Evolutionary conservation across 2,329 filamentous ascomycete genomes (phyloP).

Genomic region (Apiospora aurea): DNA sequence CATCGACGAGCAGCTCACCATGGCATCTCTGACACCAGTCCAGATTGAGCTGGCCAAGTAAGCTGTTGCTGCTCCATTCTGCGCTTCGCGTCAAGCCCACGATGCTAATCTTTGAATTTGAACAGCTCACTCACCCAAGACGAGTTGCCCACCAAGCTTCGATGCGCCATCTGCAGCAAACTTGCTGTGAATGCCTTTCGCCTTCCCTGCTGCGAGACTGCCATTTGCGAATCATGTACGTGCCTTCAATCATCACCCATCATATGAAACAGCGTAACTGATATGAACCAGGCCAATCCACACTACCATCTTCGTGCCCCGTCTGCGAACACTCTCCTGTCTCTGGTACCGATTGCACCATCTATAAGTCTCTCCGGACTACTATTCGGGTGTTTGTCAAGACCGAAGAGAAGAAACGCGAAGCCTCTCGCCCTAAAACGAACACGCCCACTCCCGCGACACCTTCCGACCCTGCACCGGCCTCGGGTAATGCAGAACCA

Average conservation of each 20-base stretch:
- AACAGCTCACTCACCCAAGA: slow-evolving; percentile 77
- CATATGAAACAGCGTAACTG: slow-evolving; percentile 27
- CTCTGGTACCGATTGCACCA: slow-evolving; percentile 83
- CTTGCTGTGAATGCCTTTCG: slow-evolving; percentile 90
- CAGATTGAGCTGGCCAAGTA: slow-evolving; percentile 67
- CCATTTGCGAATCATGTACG: slow-evolving; percentile 88
- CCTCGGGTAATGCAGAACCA: not conserved
- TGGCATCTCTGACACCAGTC: slow-evolving; percentile 52
- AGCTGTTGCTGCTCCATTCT: slow-evolving; percentile 28
- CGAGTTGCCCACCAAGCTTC: slow-evolving; percentile 93
- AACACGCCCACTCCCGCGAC: slow-evolving; percentile 47
- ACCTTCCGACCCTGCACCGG: slow-evolving; percentile 2
- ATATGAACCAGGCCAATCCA: slow-evolving; percentile 71
- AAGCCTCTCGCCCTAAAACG: slow-evolving; percentile 63
- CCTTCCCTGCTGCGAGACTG: slow-evolving; percentile 92
- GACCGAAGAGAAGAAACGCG: slow-evolving; percentile 88
- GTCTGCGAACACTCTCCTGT: slow-evolving; percentile 93
- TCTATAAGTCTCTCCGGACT: slow-evolving; percentile 88
- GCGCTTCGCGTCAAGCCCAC: slow-evolving; percentile 12
- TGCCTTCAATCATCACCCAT: not conserved
- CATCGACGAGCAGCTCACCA: slow-evolving; percentile 30
- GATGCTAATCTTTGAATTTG: slow-evolving; percentile 32
- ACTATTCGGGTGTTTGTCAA: slow-evolving; percentile 92
- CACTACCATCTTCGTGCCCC: slow-evolving; percentile 80
- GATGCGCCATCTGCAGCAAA: slow-evolving; percentile 92